Evolutionary conservation across 2,329 filamentous ascomycete species (phyloP), one percentile per base, ranked within the genome.

Genomic region (Aspergillus sp.): DNA sequence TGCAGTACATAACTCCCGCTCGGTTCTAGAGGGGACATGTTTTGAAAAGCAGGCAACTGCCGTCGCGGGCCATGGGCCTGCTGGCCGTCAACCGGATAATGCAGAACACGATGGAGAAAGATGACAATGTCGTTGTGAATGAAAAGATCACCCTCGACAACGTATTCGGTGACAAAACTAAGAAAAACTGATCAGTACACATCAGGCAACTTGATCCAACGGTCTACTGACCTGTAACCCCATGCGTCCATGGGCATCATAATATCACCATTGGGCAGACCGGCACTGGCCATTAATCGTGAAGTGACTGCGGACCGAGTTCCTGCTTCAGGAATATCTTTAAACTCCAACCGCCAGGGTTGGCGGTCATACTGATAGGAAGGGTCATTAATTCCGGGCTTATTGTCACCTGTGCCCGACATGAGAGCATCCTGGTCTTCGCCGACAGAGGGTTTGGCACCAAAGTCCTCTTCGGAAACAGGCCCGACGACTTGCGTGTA

Each of bases 1-100:
- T 83, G 78, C 13, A 84, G 62, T 27, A 83, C 60, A 53, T 81
- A 83, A 35, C 71, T 70, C 19, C 78, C 78, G 40, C 74, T 81
- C 7, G 70, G 65, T 54, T 84, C 81, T 4, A 82, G 58, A 2
- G 74, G 71, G 13, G 66, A 56, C 48, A 82, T 67, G 4, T 72
- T 61, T 9, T 68, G 54, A 36, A 75, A 65, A 4, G 65, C 51
- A 8, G 76, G 74, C 0, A 76, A 60, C 26, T 57, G 52, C 47
- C 48, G 56, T 55, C 62, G 64, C 34, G 69, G 66, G n/a, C 48
- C 46, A 36, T 47, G 53, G 32, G 53, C 45, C n/a, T 62, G 59
- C 37, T 62, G 53, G 6, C 49, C 50, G 27, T 64, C 64, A 27
- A 66, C 52, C 52, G 65, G 73, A 59, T 68, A 76, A 53, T 60